phyloP scores from a whole-genome alignment of 345 rosid genomes.

The Lepidium sativum region DNA sequence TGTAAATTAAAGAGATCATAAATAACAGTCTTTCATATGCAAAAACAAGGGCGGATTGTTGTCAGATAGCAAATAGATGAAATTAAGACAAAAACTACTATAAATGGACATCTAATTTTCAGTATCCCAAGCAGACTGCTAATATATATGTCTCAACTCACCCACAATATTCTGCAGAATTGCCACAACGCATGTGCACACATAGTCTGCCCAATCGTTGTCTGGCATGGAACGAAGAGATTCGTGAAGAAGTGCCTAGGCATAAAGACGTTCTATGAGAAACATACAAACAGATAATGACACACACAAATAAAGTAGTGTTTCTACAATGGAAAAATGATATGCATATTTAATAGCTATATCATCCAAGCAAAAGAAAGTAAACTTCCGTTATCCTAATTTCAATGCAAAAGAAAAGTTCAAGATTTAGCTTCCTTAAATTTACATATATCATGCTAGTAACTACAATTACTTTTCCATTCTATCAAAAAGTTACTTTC shows the following conservation, averaged over 20 bases:
- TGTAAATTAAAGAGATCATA: background rate
- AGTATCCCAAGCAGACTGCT: background rate
- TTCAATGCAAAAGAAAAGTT: background rate
- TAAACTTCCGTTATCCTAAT: background rate
- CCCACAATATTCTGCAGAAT: slow-evolving; percentile 87
- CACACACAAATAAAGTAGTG: background rate
- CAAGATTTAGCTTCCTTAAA: background rate
- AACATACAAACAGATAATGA: background rate
- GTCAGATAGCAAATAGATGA: background rate
- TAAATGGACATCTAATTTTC: background rate
- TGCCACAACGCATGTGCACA: slow-evolving; percentile 59
- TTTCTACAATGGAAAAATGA: background rate
- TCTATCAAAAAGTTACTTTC: too few relatives aligned
- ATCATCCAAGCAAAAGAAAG: background rate
- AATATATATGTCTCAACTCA: slow-evolving; percentile 28
- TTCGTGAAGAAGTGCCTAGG: slow-evolving; percentile 51
- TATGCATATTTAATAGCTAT: background rate
- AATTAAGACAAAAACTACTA: background rate
- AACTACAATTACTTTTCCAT: background rate
- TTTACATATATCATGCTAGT: background rate
- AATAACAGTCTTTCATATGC: background rate
- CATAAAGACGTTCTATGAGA: background rate
- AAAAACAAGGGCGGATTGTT: background rate
- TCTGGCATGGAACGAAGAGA: slow-evolving; percentile 41
- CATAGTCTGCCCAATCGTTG: slow-evolving; percentile 50